These are phyloP conservation scores for Neovahlkampfia damariscottae DNA, from an alignment of 78 protist species.

Conservation along the genomic window DNA sequence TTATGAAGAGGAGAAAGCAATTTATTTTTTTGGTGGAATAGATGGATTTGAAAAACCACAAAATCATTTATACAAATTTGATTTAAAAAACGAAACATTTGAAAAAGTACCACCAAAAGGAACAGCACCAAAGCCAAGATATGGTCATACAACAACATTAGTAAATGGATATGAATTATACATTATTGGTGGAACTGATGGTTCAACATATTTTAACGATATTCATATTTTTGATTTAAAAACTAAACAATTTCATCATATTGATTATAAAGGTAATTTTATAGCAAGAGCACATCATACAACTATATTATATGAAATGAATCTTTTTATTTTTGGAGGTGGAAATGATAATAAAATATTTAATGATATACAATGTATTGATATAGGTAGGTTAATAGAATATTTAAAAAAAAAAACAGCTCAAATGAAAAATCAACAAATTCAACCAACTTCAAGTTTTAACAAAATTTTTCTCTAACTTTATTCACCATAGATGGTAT, in stretches of 20 bases:
- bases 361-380: not conserved
- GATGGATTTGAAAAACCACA: not conserved
- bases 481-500: not conserved
- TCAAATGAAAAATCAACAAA: too few species aligned
- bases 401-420: too few species aligned
- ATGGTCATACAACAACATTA: not conserved
- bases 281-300: not conserved
- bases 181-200: not conserved
- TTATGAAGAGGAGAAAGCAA: too few species aligned
- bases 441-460: not conserved
- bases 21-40: conserved; percentile 1
- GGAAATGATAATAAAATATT: not conserved
- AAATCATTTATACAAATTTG: not conserved
- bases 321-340: not conserved
- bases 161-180: not conserved
- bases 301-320: not conserved
- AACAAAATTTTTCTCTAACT: not conserved
- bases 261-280: too few species aligned
- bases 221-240: not conserved
- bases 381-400: not conserved
- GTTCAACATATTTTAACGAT: not conserved
- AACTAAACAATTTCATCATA: too few species aligned
- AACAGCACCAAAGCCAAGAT: not conserved
- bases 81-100: not conserved
- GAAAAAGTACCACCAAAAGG: not conserved